Base-by-base conservation (phyloP, 1,284 basidiomycete genomes). In the Cutaneotrichosporon dermatis region DNA sequence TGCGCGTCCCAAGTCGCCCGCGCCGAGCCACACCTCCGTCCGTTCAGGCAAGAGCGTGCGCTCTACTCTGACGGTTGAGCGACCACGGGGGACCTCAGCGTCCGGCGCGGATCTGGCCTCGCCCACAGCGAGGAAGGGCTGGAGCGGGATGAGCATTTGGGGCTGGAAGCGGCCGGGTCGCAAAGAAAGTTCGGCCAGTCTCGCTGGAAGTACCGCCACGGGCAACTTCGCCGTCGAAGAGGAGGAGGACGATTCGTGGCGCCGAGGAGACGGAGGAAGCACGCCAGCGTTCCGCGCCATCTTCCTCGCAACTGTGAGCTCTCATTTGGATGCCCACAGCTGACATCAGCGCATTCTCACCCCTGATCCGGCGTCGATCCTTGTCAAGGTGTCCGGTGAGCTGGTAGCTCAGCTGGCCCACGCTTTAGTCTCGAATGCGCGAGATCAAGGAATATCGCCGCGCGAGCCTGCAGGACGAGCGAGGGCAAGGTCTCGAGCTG, bases 291-390 rank as follows among this genome's bases (percentile, higher is more conserved):
- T 74, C 58, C 60, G 65, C 33, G 76, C 76, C 3, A 72, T 78
- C 48, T 74, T 77, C 41, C 65, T 75, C 1, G 76, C 76, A 6
- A 78, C 76, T 4, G 72, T 76, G 56, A 67, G 75, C 37, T 34
- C 37, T 12, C 3, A 4, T 9, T 3, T 16, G 5, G 51, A 10
- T 4, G 15, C 6, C n/a, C 6, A 11, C 4, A 15, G 39, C 43
- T 65, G 36, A 61, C 45, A 7, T 1, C 37, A 74, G n/a, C 85
- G 92, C 1, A 87, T 94, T 41, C 89, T 94, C 85, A 90, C 89
- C 0, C 82, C 86, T 2, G 90, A 90, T 66, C 84, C 89, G 0
- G 79, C 82, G 10, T 90, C 88, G 61, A 85, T 93, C 55, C 82
- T 93, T 3, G 80, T 1, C 86, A 88, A 66, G 81, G 85, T 55